Evolutionary conservation across 768 basidiomycete genomes (phyloP).

Genomic region (Sutorius australiensis): DNA sequence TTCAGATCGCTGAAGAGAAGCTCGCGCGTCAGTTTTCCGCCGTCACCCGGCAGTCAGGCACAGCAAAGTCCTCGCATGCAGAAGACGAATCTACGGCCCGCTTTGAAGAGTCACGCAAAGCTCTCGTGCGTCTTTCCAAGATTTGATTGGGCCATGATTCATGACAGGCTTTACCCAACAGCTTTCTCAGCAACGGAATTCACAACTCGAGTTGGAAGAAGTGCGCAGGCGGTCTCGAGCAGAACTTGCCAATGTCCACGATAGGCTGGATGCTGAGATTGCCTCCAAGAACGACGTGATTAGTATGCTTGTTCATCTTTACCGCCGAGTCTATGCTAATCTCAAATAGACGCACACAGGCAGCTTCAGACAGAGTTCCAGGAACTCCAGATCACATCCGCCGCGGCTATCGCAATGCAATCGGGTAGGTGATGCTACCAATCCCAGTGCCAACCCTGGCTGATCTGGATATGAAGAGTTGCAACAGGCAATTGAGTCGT

Average conservation of each 20-base stretch:
- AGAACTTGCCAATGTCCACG: conserved; percentile 50
- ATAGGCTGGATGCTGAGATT: conserved; percentile 51
- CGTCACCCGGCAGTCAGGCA: conserved; percentile 32
- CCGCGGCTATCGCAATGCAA: conserved; percentile 56
- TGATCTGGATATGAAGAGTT: conserved; percentile 42
- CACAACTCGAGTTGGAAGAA: conserved; percentile 62
- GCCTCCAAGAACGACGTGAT: conserved; percentile 55
- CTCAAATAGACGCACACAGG: conserved; percentile 49
- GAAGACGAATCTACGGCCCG: conserved; percentile 32
- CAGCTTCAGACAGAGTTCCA: conserved; percentile 57
- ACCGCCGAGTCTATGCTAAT: neutral
- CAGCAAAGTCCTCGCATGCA: conserved; percentile 52
- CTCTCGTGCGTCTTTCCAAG: conserved; percentile 44
- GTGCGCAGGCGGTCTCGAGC: conserved; percentile 63
- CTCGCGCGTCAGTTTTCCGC: conserved; percentile 22
- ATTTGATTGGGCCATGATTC: neutral
- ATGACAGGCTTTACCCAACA: conserved; percentile 22
- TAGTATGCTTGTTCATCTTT: conserved; percentile 37
- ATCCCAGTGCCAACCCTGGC: neutral
- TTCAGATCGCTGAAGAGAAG: conserved; percentile 54
- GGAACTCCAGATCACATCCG: conserved; percentile 57
- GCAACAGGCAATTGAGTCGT: conserved; percentile 58
- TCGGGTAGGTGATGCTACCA: conserved; percentile 40
- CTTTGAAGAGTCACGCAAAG: conserved; percentile 67
- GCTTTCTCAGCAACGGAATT: conserved; percentile 63